These are phyloP conservation scores for Trametes coccinea DNA, from an alignment of 768 basidiomycete genomes.

Conservation along the genomic window DNA sequence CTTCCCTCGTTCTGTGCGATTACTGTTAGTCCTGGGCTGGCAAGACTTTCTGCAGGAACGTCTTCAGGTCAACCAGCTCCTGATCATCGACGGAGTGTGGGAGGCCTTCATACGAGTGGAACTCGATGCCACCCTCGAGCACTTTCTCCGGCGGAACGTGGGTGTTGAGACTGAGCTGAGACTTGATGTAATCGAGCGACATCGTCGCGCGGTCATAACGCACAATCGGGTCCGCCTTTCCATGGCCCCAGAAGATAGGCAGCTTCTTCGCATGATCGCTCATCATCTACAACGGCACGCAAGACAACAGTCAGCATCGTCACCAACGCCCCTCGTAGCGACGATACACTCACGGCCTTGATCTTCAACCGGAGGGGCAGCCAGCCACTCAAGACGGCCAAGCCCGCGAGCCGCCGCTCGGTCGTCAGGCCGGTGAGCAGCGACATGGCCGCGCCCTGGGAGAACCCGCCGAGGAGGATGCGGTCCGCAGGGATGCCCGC, in stretches of 20 bases:
- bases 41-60: slow-evolving; percentile 66
- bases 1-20: background rate
- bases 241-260: slow-evolving; percentile 89
- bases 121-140: slow-evolving; percentile 55
- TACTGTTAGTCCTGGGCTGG: slow-evolving; percentile 31
- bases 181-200: slow-evolving; percentile 59
- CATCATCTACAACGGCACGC: slow-evolving; percentile 48
- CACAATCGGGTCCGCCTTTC: slow-evolving; percentile 74
- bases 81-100: slow-evolving; percentile 63
- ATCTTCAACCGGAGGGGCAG: slow-evolving; percentile 67
- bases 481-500: slow-evolving; percentile 65
- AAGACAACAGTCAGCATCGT: too few relatives aligned
- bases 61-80: slow-evolving; percentile 70
- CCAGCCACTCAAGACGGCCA: slow-evolving; percentile 79
- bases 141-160: slow-evolving; percentile 38
- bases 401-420: slow-evolving; percentile 68
- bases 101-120: slow-evolving; percentile 65
- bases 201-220: slow-evolving; percentile 50
- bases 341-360: slow-evolving; percentile 49
- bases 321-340: too few relatives aligned
- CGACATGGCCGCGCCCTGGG: slow-evolving; percentile 80
- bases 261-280: slow-evolving; percentile 55
- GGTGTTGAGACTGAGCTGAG: slow-evolving; percentile 50
- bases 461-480: slow-evolving; percentile 87
- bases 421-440: slow-evolving; percentile 73